Evolutionary conservation across 805 yeast genomes (phyloP).

Genomic region (Wickerhamiella sorbophila): DNA sequence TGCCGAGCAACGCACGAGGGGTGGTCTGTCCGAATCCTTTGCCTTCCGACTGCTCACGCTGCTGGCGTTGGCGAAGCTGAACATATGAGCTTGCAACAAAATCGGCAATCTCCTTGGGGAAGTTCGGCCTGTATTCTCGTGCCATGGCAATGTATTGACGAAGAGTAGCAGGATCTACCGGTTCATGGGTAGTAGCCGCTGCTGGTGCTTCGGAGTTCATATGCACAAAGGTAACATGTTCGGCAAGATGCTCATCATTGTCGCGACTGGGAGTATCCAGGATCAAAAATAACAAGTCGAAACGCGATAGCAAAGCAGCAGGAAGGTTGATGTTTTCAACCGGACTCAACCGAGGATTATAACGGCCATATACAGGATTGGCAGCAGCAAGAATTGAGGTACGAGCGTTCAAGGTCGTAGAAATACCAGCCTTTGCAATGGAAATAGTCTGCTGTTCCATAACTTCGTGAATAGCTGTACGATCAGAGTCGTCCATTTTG

Average conservation of each 20-base stretch:
- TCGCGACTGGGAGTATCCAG: conserved; percentile 74
- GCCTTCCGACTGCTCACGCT: conserved; percentile 40
- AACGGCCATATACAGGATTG: conserved; percentile 92
- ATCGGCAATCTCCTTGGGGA: conserved; percentile 71
- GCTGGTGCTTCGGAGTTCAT: conserved; percentile 83
- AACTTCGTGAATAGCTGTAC: conserved; percentile 97
- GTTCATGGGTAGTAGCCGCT: conserved; percentile 41
- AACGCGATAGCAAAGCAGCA: conserved; percentile 89
- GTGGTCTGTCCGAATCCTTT: conserved; percentile 84
- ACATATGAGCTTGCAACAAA: conserved; percentile 77
- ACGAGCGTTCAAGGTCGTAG: conserved; percentile 90
- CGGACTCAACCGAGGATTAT: conserved; percentile 80
- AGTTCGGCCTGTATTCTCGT: conserved; percentile 68
- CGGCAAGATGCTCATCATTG: conserved; percentile 72
- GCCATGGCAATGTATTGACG: conserved; percentile 84
- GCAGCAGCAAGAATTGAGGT: conserved; percentile 95
- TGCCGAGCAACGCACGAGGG: conserved; percentile 85
- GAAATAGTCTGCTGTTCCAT: conserved; percentile 99
- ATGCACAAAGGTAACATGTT: conserved; percentile 91
- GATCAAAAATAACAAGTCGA: conserved; percentile 76
- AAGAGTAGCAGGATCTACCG: conserved; percentile 63
- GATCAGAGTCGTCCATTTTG: conserved; percentile 93
- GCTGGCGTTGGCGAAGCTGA: conserved; percentile 83
- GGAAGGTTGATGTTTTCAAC: conserved; percentile 92
- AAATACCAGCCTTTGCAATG: conserved; percentile 94